Base-by-base conservation (phyloP, 805 yeast species). In the Monosporozyma yasuniensis region DNA sequence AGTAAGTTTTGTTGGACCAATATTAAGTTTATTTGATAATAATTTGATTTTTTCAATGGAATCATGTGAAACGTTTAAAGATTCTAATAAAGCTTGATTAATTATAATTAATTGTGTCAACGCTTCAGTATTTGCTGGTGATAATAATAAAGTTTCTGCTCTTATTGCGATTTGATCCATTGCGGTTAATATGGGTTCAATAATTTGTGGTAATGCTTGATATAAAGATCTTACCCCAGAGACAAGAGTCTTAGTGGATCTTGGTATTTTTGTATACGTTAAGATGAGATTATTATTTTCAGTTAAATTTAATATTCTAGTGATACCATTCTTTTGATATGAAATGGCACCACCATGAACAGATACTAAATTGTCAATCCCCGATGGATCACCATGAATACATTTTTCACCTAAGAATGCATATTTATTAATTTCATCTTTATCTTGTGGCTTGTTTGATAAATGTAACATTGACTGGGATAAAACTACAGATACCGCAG, bases 321-420 rank as follows among this genome's bases (percentile, higher is more conserved):
- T 9, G 14, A 12, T 18, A 2, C 30, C 37, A 16, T 28, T 27
- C 44, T 95, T 78, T 68, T 85, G 91, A 68, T 82, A 91, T 79
- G 83, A 73, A 0, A 93, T 96, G 0, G 98, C 98, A 44, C 97
- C 97, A 21, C 99, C 99, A 57, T 82, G 83, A 0, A 96, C 85
- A 1, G 98, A 95, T 46, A 91, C 97, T 0, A 96, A 89, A 62
- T 93, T 93, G 65, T 93, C 99, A 48, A 93, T 88, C 11, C 99
- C 99, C 18, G 95, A 83, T 8, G 99, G 99, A 58, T 86, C 89
- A 1, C 98, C 98, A 63, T 91, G 98, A 57, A 90, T 86, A 63
- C 97, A 88, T 63, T 84, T 84, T 66, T 93, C 99, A 37, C 97
- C 98, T 72, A 91, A 74, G 55, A 84, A 84, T 1, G 98, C 82